Evolutionary conservation across 2,329 filamentous ascomycete species (phyloP).

Genomic region (Coniochaeta sp.): DNA sequence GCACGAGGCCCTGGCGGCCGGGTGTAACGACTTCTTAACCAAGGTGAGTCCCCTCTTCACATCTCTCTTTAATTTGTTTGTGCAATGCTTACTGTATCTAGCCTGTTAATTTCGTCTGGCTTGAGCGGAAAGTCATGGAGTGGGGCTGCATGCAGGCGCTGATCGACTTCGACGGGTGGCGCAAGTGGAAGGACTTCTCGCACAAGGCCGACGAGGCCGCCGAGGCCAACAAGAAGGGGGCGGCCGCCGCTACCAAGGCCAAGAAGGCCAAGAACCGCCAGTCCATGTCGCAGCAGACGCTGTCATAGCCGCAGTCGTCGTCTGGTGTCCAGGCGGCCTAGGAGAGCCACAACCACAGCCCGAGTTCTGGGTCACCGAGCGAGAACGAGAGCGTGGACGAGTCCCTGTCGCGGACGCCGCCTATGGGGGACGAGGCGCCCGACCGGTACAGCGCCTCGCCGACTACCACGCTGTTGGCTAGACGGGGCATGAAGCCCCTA

Average conservation of each 20-base stretch:
- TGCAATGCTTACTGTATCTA: slow-evolving; percentile 25
- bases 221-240: slow-evolving; percentile 3
- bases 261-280: slow-evolving; percentile 11
- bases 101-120: slow-evolving; percentile 97
- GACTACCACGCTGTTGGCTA: background rate
- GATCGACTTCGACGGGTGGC: slow-evolving; percentile 97
- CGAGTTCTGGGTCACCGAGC: no score
- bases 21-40: slow-evolving; percentile 96
- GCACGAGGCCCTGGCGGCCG: slow-evolving; percentile 88
- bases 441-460: background rate
- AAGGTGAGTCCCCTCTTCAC: slow-evolving; percentile 64
- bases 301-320: no score
- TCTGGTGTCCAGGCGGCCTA: no score
- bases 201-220: slow-evolving; percentile 37
- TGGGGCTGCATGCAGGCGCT: slow-evolving; percentile 99
- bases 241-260: no score
- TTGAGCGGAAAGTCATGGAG: slow-evolving; percentile 96
- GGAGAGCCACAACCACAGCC: background rate
- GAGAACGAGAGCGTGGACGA: background rate
- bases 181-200: slow-evolving; percentile 86
- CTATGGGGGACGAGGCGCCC: background rate
- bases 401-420: background rate
- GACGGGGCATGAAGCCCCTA: background rate
- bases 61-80: no score
- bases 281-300: slow-evolving; percentile 1